Conservation (phyloP, 2,329 filamentous ascomycete genomes). For the Curvularia sp. region DNA sequence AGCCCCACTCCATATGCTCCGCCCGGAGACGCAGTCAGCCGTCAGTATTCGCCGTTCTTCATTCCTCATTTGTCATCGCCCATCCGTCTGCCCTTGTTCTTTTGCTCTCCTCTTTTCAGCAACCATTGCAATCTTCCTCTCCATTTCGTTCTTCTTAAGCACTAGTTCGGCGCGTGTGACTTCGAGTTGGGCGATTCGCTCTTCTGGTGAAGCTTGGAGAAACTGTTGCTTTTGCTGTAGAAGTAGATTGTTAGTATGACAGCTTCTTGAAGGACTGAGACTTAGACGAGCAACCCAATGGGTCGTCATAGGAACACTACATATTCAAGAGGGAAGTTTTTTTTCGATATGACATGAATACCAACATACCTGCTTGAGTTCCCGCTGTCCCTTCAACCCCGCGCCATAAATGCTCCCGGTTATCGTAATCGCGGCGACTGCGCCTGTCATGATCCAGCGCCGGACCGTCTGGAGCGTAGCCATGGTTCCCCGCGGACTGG, state of each 20-base stretch:
- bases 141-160: slow-evolving; percentile 60
- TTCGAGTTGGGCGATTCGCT: slow-evolving; percentile 63
- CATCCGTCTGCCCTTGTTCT: slow-evolving; percentile 17
- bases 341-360: background rate
- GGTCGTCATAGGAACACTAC: background rate
- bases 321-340: background rate
- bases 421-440: slow-evolving; percentile 63
- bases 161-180: slow-evolving; percentile 58
- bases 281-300: too few relatives aligned
- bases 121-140: slow-evolving; percentile 60
- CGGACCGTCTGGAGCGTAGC: slow-evolving; percentile 48
- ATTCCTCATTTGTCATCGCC: slow-evolving; percentile 22
- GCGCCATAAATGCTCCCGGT: slow-evolving; percentile 67
- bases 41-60: background rate
- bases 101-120: slow-evolving; percentile 25
- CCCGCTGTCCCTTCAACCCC: slow-evolving; percentile 61
- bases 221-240: slow-evolving; percentile 55
- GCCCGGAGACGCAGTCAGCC: background rate
- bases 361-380: slow-evolving; percentile 58
- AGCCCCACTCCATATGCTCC: background rate
- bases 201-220: slow-evolving; percentile 60
- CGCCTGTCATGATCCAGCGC: slow-evolving; percentile 61
- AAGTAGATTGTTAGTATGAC: slow-evolving; percentile 1
- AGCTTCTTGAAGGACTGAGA: background rate
- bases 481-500: slow-evolving; percentile 21